Conservation (phyloP, 2,329 filamentous ascomycete species). For the Ceratocystis diversiconidia region DNA sequence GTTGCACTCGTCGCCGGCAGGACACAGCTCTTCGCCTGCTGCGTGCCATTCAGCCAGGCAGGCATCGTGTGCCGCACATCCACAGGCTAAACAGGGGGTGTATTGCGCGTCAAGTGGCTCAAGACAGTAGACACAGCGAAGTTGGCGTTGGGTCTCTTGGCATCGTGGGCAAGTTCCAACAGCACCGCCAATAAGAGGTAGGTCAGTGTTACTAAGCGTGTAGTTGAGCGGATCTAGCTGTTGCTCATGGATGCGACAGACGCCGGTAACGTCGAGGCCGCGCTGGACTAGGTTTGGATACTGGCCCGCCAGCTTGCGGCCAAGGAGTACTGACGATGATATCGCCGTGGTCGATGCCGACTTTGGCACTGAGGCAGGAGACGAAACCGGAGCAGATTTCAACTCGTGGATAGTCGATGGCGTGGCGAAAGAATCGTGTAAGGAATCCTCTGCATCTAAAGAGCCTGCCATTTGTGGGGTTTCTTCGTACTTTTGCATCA, state of each 20-base stretch:
- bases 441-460: neutral
- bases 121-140: conserved; percentile 48
- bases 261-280: conserved; percentile 47
- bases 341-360: conserved; percentile 39
- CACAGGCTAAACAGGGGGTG: conserved; percentile 46
- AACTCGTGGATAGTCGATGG: neutral
- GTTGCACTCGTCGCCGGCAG: conserved; percentile 50
- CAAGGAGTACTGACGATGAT: conserved; percentile 21
- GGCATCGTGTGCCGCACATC: conserved; percentile 45
- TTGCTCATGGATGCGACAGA: conserved; percentile 48
- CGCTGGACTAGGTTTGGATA: conserved; percentile 29
- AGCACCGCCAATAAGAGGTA: conserved; percentile 31
- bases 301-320: conserved; percentile 31
- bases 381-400: neutral
- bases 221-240: conserved; percentile 46
- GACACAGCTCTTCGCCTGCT: conserved; percentile 42
- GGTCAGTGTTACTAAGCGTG: conserved; percentile 24
- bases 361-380: conserved; percentile 28
- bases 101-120: conserved; percentile 47
- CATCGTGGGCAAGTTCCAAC: conserved; percentile 39
- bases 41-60: conserved; percentile 47
- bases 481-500: conserved; percentile 30
- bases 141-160: conserved; percentile 40
- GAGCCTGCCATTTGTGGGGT: neutral
- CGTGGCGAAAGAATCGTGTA: neutral